phyloP scores from a whole-genome alignment of 192 early-diverging fungal genomes.

The Jimgerdemannia lactiflua region DNA sequence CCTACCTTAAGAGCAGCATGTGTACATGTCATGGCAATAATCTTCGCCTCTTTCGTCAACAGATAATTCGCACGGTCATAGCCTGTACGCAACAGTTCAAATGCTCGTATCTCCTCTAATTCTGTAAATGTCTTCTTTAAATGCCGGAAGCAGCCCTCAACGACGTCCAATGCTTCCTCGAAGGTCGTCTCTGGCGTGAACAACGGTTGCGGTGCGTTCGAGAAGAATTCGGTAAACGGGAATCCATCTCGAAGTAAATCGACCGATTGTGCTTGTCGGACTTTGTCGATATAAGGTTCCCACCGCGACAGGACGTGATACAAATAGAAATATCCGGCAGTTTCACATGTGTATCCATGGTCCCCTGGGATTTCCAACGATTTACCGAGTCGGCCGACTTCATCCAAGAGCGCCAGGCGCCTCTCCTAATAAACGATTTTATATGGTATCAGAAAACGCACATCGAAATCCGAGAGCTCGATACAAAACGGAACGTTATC shows the following conservation, averaged over 20 bases:
- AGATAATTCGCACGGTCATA: conserved; percentile 88
- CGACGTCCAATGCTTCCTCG: conserved; percentile 58
- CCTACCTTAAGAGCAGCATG: conserved; percentile 85
- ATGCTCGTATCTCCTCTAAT: conserved; percentile 88
- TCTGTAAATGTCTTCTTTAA: conserved; percentile 81
- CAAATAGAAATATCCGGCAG: conserved; percentile 84
- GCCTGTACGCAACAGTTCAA: conserved; percentile 83
- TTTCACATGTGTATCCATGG: conserved; percentile 91
- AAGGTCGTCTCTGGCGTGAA: conserved; percentile 48
- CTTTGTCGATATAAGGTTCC: conserved; percentile 57
- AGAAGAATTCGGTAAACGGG: conserved; percentile 84
- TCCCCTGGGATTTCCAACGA: conserved; percentile 79
- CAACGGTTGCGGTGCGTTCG: conserved; percentile 65
- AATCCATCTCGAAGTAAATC: conserved; percentile 56
- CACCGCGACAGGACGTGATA: conserved; percentile 76
- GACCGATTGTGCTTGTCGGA: conserved; percentile 15
- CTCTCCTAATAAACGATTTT: conserved; percentile 47
- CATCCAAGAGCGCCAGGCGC: conserved; percentile 65
- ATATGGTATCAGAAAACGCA: neutral
- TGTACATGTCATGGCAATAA: conserved; percentile 98
- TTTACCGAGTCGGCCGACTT: conserved; percentile 77
- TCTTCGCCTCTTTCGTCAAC: conserved; percentile 92
- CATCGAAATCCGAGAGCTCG: no score
- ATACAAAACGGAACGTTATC: neutral
- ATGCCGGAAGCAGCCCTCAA: conserved; percentile 79